Base-by-base conservation (phyloP, 257 asterid species). In the Penstemon newberryi region DNA sequence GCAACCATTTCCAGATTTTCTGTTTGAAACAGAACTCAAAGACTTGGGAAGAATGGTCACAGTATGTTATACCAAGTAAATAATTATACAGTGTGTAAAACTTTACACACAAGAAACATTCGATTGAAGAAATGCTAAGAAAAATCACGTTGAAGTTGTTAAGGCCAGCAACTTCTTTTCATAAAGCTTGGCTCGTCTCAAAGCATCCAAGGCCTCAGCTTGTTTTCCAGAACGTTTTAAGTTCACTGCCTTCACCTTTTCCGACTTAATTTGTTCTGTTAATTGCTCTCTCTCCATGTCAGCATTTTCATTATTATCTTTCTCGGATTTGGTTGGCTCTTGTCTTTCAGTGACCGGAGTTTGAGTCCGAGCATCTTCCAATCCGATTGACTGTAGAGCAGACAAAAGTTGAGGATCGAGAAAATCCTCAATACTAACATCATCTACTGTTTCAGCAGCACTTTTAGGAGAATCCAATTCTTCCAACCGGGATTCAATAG, bases 351-450 rank as follows among this genome's bases (percentile, higher is more conserved):
- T 56, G 47, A 25, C 74, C 50, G 60, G 81, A 40, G 82, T 42
- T 75, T 63, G 76, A 33, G 77, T 3, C 46, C 36, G 65, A 55
- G 51, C 69, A 12, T 79, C 85, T 46, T 76, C 85, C 59, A 91
- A 64, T 37, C 98, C 98, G 44, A 91, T 80, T 41, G 91, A 86
- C 56, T 81, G 91, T 82, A 91, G 78, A 55, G 96, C 96, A 25
- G 95, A 89, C 77, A 89, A 46, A 69, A 91, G 95, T 70, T 85
- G 94, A 80, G 95, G 98, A 76, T 91, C 98, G 6, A 91, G 98
- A 65, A 87, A 89, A 83, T 89, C 94, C 81, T 87, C 96, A 15
- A 89, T 77, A 52, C 64, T 71, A 51, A 78, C 90, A 69, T 73
- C 89, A 46, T 77, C 89, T 37, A 56, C 77, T 8, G 78, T 69